Base-by-base conservation (phyloP, 805 yeast species). In the Metschnikowia borealis region DNA sequence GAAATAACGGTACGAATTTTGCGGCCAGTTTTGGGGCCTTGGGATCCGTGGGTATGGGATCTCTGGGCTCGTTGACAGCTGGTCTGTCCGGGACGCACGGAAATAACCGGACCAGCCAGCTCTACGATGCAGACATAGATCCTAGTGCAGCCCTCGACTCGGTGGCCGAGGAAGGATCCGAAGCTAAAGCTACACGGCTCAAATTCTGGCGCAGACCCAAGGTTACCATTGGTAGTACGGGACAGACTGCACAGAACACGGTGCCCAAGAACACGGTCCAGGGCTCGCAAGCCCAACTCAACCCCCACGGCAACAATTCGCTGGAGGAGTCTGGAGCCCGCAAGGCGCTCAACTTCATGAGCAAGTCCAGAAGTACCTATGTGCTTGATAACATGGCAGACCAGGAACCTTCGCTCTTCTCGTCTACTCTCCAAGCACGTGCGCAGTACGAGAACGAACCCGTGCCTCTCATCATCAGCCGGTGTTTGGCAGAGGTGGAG, bases 401-500 rank as follows among this genome's bases (percentile, higher is more conserved):
- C 29, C 54, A 59, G 6, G 53, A 53, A 3, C 68, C 55, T 18
- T 66, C 73, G 18, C 63, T 77, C 23, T 75, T 79, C 55, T 70
- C 77, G 34, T 74, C 82, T 8, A 75, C 89, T 1, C 74, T 92
- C 47, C 85, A 83, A 51, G 74, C 77, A 48, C 74, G 96, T 47
- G 77, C 87, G 13, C 69, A 70, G 14, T 74, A 68, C 56, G 99
- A 92, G 62, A 75, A 78, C 14, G 72, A 79, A 31, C 56, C 64
- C 10, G 77, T 89, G 10, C 99, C 99, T 11, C 67, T 80, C 56
- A 79, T 94, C 29, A 78, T 94, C 10, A 72, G 84, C 11, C 74
- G 81, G 50, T 89, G 97, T 68, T 68, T 90, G 5, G 71, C 74
- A 21, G 94, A 85, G 58, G 89, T 94, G 47, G 97, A 92, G 68